Base-by-base conservation (phyloP, 2,329 filamentous ascomycete species). In the Simplicillium aogashimaense region DNA sequence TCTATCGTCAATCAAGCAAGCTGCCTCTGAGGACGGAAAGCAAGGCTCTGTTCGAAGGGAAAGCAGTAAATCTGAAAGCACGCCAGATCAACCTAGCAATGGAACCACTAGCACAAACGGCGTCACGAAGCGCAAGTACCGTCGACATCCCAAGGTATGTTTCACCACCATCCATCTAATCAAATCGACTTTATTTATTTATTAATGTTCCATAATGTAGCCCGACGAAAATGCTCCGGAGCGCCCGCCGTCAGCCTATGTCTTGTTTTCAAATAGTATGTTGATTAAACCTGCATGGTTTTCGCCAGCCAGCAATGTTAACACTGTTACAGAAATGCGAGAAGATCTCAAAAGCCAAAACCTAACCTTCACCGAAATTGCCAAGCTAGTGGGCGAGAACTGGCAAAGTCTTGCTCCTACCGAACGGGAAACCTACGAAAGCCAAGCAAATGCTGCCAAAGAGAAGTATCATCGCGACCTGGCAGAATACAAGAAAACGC, bases 151-250 rank as follows among this genome's bases (percentile, higher is more conserved):
- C 10, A 87, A 87, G 69, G 81, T 83, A 53, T 45, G 64, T 54
- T 37, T 40, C 43, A 38, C 13, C 18, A 7, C 16, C 13, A n/a
- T 14, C 35, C 8, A 29, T 18, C 14, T 38, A 36, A 36, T 41
- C 28, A 9, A 17, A 29, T 13, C 18, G 28, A 16, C 14, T 8
- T 14, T 42, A 8, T 30, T 29, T 38, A n/a, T n/a, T n/a, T n/a
- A n/a, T 39, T 43, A 25, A 46, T 28, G 10, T 32, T 25, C 9
- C 6, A 8, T 31, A 7, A 2, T 40, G 1, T 17, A 86, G 77
- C 70, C 83, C 3, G 86, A 92, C 50, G 81, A 87, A 43, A 78
- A 86, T 62, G 85, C 85, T 1, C 86, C 86, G 2, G 84, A 89
- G 53, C 71, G 85, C 17, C 83, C 86, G 1, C 83, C 84, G 0